Base-by-base conservation (phyloP, 192 early-diverging fungal genomes). In the Backusella psychrophila region DNA sequence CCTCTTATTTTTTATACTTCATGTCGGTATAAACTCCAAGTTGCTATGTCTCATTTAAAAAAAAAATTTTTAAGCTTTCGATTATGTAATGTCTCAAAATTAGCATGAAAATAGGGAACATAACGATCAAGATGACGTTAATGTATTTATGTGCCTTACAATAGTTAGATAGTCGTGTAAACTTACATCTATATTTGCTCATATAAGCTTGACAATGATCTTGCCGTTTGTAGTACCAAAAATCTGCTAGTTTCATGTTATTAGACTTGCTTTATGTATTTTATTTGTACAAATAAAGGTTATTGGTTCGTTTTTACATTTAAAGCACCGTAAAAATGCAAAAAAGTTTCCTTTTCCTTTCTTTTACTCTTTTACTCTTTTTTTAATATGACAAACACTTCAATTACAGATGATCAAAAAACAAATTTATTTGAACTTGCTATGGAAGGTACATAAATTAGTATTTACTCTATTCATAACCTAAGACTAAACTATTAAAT, bases 331-430 rank as follows among this genome's bases (percentile, higher is more conserved):
- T 63, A 63, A 14, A 56, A 63, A 63, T 63, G 56, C 56, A 63
- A 63, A 63, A 63, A 23, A 29, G 56, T 29, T 63, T 63, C 56
- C 56, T 63, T 63, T 63, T 63, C 26, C 56, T 63, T 63, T 29
- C 11, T 4, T 29, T 53, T 21, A n/a, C 26, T 63, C 12, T 29
- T 63, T 29, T 63, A 29, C 56, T 29, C 26, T 63, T 63, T 2
- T 63, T 29, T 12, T 9, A 11, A 29, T 63, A 63, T 63, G 56
- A 63, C 56, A 63, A 63, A 63, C 21, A 63, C 23, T 63, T 63
- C 56, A 63, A 11, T 63, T 63, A 63, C 56, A 29, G 56, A 63
- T 26, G 56, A 63, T 29, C 56, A 63, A 11, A 63, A 63, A 63
- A 4, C 21, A 29, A 63, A 6, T 63, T 29, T 63, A 29, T 63